Conservation (phyloP, 805 yeast species). For the Metschnikowia gruessii region DNA sequence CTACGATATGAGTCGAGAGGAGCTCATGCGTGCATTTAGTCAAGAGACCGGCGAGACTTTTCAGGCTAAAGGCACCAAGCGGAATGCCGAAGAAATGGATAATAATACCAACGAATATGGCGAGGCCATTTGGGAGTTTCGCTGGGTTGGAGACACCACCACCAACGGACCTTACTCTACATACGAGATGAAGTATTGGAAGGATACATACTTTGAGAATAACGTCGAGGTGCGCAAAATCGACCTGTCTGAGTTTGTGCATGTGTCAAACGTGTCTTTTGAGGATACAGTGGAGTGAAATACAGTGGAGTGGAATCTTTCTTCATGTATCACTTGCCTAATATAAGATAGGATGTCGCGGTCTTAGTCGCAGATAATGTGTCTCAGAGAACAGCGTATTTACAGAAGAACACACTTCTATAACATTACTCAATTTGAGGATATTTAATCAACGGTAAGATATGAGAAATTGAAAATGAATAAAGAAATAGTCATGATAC, state of each 20-base stretch:
- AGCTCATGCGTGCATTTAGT: constrained; percentile 41
- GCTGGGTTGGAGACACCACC: constrained; percentile 39
- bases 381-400: no score
- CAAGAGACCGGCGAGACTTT: constrained; percentile 42
- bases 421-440: no score
- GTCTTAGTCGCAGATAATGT: no score
- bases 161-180: constrained; percentile 50
- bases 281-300: no score
- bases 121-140: constrained; percentile 46
- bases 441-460: no score
- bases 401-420: no score
- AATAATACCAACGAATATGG: constrained; percentile 22
- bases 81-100: constrained; percentile 22
- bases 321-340: no score
- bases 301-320: no score
- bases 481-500: no score
- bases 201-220: constrained; percentile 44
- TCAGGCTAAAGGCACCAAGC: constrained; percentile 22
- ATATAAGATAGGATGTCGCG: no score
- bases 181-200: constrained; percentile 59
- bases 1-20: constrained; percentile 57
- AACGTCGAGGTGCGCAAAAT: constrained; percentile 41
- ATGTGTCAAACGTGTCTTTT: constrained; percentile 26
- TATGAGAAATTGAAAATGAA: no score
- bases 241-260: constrained; percentile 25